Evolutionary conservation across 345 rosid species (phyloP), one percentile per base, ranked within the genome.

Genomic region (Salix suchowensis): DNA sequence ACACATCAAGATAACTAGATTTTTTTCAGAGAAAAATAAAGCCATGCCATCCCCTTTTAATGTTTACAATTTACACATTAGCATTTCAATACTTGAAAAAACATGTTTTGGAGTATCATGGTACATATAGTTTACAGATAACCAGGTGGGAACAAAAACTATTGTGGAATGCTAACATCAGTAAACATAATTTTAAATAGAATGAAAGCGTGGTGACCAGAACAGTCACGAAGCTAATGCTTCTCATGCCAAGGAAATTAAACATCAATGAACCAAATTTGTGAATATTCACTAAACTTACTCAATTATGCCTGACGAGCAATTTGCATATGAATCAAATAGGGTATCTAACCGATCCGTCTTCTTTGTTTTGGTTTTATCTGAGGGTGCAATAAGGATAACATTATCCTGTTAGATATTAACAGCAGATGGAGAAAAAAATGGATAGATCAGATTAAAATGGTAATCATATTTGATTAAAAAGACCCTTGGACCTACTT

Each of bases 231-330:
- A 4, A 66, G 14, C 5, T 5, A 13, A 74, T n/a, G 61, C 39
- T 52, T 67, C 48, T 34, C 21, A 12, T 61, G 34, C 36, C 11
- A 24, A 37, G 61, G 21, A 24, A 55, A 52, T 30, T 37, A 21
- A 46, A 15, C 9, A 78, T 15, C 7, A 40, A 65, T 10, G 4
- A 16, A 26, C 48, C 32, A 58, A 40, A 58, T 55, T 19, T 8
- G 42, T 39, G n/a, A 39, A 12, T 46, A 14, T 14, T 46, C 52
- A 3, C 52, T 14, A 46, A 66, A 80, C 89, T 83, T 82, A 88
- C 91, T 85, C 89, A 65, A 88, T 88, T 79, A 85, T 67, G 39
- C 83, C 87, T 13, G 60, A 62, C 23, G 84, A 78, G 54, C 58
- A 71, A 66, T 86, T 85, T 4, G 85, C 89, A 75, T 88, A 88